Evolutionary conservation across 768 basidiomycete species (phyloP).

Genomic region (Polyporus arcularius): DNA sequence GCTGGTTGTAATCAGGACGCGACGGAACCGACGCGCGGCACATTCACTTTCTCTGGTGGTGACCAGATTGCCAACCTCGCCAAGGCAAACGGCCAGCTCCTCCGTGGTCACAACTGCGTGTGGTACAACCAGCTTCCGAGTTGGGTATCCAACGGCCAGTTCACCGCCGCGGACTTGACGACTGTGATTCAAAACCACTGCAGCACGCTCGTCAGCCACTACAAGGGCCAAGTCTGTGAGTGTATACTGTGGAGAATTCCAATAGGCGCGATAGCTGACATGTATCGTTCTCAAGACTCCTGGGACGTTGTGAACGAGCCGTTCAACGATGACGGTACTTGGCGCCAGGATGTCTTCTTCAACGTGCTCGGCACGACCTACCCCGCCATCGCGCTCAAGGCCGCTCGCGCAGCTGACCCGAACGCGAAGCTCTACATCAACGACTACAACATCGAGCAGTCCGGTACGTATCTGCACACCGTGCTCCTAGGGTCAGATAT

Average conservation of each 20-base stretch:
- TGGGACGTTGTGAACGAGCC: slow-evolving; percentile 32
- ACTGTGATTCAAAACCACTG: slow-evolving; percentile 38
- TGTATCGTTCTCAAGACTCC: too few relatives aligned
- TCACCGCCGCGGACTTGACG: slow-evolving; percentile 32
- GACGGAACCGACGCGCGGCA: slow-evolving; percentile 49
- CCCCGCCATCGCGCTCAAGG: slow-evolving; percentile 51
- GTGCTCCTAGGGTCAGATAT: too few relatives aligned
- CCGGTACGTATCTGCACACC: neutral
- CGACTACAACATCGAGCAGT: slow-evolving; percentile 38
- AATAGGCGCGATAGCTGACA: too few relatives aligned
- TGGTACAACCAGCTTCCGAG: slow-evolving; percentile 47
- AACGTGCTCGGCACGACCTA: slow-evolving; percentile 49
- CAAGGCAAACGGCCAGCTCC: slow-evolving; percentile 45
- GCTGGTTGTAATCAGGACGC: slow-evolving; percentile 42
- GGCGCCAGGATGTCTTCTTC: slow-evolving; percentile 54
- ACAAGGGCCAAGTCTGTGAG: slow-evolving; percentile 40
- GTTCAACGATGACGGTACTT: slow-evolving; percentile 64
- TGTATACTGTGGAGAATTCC: neutral
- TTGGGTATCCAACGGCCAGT: slow-evolving; percentile 37
- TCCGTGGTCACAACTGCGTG: slow-evolving; percentile 47
- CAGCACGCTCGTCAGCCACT: slow-evolving; percentile 37
- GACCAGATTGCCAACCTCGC: slow-evolving; percentile 48
- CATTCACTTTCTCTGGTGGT: slow-evolving; percentile 47
- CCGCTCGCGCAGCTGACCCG: slow-evolving; percentile 57
- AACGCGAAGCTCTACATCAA: slow-evolving; percentile 57